phyloP scores from a whole-genome alignment of 306 rosid species.

The Vigna unguiculata region DNA sequence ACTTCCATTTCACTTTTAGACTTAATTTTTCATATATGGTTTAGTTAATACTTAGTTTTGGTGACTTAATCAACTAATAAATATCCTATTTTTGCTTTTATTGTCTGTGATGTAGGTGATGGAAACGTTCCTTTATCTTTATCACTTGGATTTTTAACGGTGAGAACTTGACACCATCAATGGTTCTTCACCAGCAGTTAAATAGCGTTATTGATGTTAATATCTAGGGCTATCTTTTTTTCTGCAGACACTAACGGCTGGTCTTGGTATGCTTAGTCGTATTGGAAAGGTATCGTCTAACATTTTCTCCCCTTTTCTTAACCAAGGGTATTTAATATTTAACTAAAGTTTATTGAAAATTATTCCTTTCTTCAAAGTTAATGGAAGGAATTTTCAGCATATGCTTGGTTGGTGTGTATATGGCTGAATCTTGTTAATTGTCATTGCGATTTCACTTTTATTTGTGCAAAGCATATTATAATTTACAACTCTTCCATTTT shows the following conservation, averaged over 20 bases:
- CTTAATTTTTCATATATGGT: constrained; percentile 18
- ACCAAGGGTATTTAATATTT: not conserved
- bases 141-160: constrained; percentile 95
- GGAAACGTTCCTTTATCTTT: constrained; percentile 79
- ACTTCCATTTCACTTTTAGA: not conserved
- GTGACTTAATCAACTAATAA: not conserved
- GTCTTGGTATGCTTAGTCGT: constrained; percentile 80
- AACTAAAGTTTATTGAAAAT: constrained; percentile 5
- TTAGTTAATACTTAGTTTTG: constrained; percentile 12
- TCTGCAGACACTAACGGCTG: constrained; percentile 87
- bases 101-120: constrained; percentile 65
- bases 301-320: not conserved
- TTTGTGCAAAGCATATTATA: not conserved
- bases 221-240: constrained; percentile 33
- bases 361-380: not conserved
- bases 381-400: constrained; percentile 9
- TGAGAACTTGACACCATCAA: constrained; percentile 48
- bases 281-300: constrained; percentile 62
- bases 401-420: not conserved
- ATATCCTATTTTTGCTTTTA: constrained; percentile 18
- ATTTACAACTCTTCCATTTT: constrained; percentile 11
- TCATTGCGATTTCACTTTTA: constrained; percentile 28
- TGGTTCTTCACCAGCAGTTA: constrained; percentile 24
- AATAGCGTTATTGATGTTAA: constrained; percentile 30
- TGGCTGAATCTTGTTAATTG: constrained; percentile 14